Conservation (phyloP, 2,329 filamentous ascomycete species). For the Phialemonium atrogriseum region DNA sequence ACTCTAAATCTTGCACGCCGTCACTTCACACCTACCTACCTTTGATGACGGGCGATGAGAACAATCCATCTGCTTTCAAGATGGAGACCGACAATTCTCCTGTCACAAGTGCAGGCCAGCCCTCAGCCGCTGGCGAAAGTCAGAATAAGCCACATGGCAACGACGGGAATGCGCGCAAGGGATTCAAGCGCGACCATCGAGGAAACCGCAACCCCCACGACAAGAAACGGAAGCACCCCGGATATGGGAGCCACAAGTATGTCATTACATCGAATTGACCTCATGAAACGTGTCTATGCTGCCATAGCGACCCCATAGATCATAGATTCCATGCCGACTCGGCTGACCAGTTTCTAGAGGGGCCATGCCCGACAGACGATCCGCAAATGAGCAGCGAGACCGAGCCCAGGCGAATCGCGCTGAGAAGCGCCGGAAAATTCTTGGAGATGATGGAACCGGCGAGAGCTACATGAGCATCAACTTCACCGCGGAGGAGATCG, state of each 20-base stretch:
- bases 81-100: neutral
- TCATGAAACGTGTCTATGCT: no score
- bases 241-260: slow-evolving; percentile 2
- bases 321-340: slow-evolving; percentile 3
- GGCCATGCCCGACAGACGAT: slow-evolving; percentile 29
- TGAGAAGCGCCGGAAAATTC: slow-evolving; percentile 45
- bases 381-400: no score
- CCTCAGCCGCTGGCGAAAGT: neutral
- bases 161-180: slow-evolving; percentile 1
- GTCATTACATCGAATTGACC: neutral
- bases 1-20: no score
- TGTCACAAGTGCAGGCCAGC: no score
- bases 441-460: slow-evolving; percentile 28
- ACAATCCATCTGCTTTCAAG: neutral
- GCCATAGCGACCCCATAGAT: no score
- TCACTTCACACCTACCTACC: no score
- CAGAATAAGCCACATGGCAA: neutral
- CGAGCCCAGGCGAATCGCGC: slow-evolving; percentile 40
- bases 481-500: slow-evolving; percentile 72
- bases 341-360: slow-evolving; percentile 1
- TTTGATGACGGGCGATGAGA: slow-evolving; percentile 4
- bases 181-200: neutral
- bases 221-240: neutral
- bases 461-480: slow-evolving; percentile 47
- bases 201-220: slow-evolving; percentile 1